Base-by-base conservation (phyloP, 768 basidiomycete genomes). In the Naganishia vaughanmartiniae region DNA sequence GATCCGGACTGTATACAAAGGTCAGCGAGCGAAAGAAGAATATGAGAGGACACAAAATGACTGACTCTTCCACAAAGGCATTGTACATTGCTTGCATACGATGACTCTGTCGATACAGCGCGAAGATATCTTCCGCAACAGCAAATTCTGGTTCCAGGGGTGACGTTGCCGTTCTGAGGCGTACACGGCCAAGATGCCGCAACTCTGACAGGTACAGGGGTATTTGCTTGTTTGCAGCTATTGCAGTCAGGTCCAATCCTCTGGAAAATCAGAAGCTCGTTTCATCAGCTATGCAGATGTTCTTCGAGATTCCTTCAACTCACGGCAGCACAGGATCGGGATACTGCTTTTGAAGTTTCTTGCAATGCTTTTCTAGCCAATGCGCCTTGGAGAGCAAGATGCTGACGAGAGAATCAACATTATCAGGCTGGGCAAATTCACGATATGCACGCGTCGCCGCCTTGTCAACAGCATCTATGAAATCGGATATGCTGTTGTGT, bases 311-410 rank as follows among this genome's bases (percentile, higher is more conserved):
- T 73, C 19, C 48, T 51, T 21, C 65, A 28, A 84, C 87, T 34
- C 77, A 93, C 91, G 88, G 89, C 36, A 93, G 84, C 26, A 97
- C 79, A 36, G 91, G 90, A 67, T 90, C 87, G 0, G 89, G 87
- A 82, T 95, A 99, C 70, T 89, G 87, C 80, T 93, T 92, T 80
- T 93, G 90, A 39, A 95, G 84, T 30, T 85, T 82, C 80, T 94
- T 93, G 21, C 90, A 87, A 45, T 85, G 83, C 79, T 92, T 95
- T 84, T 95, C 92, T 1, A 96, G 82, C 82, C 95, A 94, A 56
- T 90, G 89, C 4, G 91, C 91, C 86, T 95, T 87, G 33, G 90
- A 80, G 36, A 42, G 36, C 60, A 63, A 30, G 36, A 63, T 45
- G 24, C 17, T 39, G 36, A 63, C 60, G 26, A 63, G 24, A 17